A percentile compares a stretch with the other conserved stretches of the same genome.
phyloP scores from a whole-genome alignment of 495 filamentous ascomycete species.

The Trichoderma orchidacearum region DNA sequence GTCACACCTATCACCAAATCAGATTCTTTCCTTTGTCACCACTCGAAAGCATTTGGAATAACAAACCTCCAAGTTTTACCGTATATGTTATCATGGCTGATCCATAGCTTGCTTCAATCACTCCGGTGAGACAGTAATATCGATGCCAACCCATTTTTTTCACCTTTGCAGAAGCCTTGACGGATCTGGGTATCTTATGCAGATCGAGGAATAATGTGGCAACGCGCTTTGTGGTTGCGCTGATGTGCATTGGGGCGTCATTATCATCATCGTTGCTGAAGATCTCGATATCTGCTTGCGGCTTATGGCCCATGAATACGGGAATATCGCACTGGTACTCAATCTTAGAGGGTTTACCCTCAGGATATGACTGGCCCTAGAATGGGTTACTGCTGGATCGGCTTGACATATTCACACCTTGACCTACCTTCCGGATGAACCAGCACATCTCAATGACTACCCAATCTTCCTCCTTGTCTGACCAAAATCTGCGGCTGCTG shows the following conservation, averaged over 20 bases:
- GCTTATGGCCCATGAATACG: neutral
- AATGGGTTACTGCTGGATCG: neutral
- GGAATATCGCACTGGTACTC: conserved; percentile 3
- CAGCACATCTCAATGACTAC: conserved; percentile 6
- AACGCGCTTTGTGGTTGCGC: neutral
- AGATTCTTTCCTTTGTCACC: neutral
- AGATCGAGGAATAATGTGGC: conserved; percentile 2
- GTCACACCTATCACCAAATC: neutral
- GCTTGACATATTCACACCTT: too few species aligned
- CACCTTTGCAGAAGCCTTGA: neutral
- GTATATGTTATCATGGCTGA: conserved; percentile 5
- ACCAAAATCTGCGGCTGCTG: neutral
- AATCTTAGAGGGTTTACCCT: neutral
- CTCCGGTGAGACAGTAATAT: conserved; percentile 2
- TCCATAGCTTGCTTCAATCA: conserved; percentile 3
- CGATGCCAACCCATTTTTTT: conserved; percentile 1
- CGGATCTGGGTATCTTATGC: neutral
- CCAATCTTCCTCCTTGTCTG: conserved; percentile 3
- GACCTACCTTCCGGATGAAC: conserved; percentile 10
- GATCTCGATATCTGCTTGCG: conserved; percentile 1
- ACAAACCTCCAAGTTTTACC: neutral
- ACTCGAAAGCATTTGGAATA: too few species aligned
- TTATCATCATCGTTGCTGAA: conserved; percentile 1
- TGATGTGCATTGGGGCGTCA: neutral
- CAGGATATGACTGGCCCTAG: conserved; percentile 5